A percentile compares a stretch with the other conserved stretches of the same genome.
Conservation (phyloP, 2,329 filamentous ascomycete species). For the Cladosporium halotolerans region DNA sequence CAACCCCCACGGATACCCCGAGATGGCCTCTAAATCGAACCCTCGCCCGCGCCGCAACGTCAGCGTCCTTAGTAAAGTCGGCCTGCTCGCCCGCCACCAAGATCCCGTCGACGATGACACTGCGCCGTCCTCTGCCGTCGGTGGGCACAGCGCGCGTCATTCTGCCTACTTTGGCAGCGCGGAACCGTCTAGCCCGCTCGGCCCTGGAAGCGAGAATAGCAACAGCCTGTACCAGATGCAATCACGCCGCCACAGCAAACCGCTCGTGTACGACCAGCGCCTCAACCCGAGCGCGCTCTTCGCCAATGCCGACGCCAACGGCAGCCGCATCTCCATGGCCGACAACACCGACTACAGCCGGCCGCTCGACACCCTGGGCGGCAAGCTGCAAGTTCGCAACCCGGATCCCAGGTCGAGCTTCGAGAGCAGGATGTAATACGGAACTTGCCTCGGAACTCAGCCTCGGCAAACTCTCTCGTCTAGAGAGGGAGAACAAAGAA, state of each 20-base stretch:
- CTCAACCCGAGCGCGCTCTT: constrained; percentile 44
- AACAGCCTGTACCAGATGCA: constrained; percentile 7
- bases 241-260: constrained; percentile 34
- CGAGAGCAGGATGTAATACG: constrained; percentile 13
- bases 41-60: constrained; percentile 32
- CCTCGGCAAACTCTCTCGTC: too few relatives aligned
- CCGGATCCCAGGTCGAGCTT: constrained; percentile 29
- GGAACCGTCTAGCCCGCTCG: constrained; percentile 28
- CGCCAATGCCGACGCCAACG: constrained; percentile 38
- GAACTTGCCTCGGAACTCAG: too few relatives aligned
- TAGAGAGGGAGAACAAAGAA: too few relatives aligned
- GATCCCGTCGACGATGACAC: neutral
- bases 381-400: constrained; percentile 35
- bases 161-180: constrained; percentile 27
- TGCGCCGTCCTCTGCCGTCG: constrained; percentile 8
- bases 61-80: constrained; percentile 44
- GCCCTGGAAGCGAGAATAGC: constrained; percentile 3
- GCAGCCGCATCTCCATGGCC: constrained; percentile 40
- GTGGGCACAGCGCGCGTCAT: constrained; percentile 27
- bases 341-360: constrained; percentile 46
- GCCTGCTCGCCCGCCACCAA: constrained; percentile 32
- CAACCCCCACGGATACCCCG: constrained; percentile 4
- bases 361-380: constrained; percentile 24
- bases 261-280: constrained; percentile 43
- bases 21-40: constrained; percentile 4